A percentile compares a stretch with the other conserved stretches of the same genome.
Evolutionary conservation across 2,329 filamentous ascomycete species (phyloP).

Genomic region (Arthrobotrys conoides): DNA sequence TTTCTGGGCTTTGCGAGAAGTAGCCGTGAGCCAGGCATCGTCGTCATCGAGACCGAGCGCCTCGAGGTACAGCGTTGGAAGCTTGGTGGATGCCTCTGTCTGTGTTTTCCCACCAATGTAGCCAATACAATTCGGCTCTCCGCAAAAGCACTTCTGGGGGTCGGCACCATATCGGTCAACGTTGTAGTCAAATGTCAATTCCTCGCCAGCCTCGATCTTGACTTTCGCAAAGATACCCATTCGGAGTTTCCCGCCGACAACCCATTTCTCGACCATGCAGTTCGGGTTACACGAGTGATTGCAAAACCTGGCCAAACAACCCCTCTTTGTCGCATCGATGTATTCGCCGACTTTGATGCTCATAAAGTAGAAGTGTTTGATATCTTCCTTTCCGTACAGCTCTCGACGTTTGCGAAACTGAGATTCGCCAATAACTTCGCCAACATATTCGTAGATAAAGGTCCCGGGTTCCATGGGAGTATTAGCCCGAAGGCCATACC

Average conservation of each 20-base stretch:
- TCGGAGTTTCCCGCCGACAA: conserved; percentile 94
- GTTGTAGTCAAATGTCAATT: conserved; percentile 99
- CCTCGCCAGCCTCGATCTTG: conserved; percentile 86
- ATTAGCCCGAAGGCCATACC: conserved; percentile 89
- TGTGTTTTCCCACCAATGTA: conserved; percentile 98
- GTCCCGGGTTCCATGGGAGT: conserved; percentile 82
- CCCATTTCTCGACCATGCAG: conserved; percentile 99
- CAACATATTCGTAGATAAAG: conserved; percentile 98
- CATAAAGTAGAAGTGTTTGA: conserved; percentile 99
- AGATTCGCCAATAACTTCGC: conserved; percentile 94
- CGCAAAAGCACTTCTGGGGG: conserved; percentile 96
- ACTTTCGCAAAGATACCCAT: conserved; percentile 98
- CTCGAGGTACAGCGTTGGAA: conserved; percentile 90
- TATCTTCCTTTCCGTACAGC: conserved; percentile 94
- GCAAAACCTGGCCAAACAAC: conserved; percentile 95
- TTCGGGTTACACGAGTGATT: conserved; percentile 99
- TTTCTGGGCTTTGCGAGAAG: conserved; percentile 84
- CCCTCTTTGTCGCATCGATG: conserved; percentile 96
- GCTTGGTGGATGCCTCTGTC: conserved; percentile 87
- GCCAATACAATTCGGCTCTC: conserved; percentile 91
- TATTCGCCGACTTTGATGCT: conserved; percentile 96
- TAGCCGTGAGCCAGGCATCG: conserved; percentile 90
- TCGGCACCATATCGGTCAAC: conserved; percentile 98
- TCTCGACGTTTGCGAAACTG: conserved; percentile 91
- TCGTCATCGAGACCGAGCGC: conserved; percentile 94